A percentile compares a stretch with the other conserved stretches of the same genome.
These are phyloP conservation scores for Akanthomyces lecanii DNA, from an alignment of 2,329 filamentous ascomycete genomes.

Conservation along the genomic window DNA sequence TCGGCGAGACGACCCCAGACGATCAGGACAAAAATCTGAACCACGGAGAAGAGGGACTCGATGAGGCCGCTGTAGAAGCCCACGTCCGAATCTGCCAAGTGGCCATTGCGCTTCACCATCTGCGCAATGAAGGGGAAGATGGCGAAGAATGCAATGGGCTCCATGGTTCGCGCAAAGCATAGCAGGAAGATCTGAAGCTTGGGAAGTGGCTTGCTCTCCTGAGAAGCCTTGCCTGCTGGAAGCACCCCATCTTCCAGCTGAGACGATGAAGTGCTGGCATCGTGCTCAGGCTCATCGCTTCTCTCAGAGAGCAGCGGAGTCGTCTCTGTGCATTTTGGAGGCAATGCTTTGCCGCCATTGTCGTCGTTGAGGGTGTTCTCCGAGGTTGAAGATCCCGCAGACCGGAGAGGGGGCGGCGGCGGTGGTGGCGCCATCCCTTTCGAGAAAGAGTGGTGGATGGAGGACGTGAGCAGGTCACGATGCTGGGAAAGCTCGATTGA, in stretches of 20 bases:
- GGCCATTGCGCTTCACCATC: constrained; percentile 67
- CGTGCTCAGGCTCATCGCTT: background rate
- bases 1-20: constrained; percentile 63
- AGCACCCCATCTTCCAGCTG: background rate
- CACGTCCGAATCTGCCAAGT: constrained; percentile 58
- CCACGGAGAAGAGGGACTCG: constrained; percentile 67
- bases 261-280: background rate
- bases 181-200: constrained; percentile 63
- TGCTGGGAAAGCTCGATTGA: background rate
- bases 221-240: background rate
- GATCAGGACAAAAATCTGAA: constrained; percentile 73
- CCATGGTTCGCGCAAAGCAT: constrained; percentile 67
- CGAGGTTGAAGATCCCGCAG: background rate
- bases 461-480: background rate
- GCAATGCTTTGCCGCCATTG: background rate
- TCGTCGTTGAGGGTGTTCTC: background rate
- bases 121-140: constrained; percentile 78
- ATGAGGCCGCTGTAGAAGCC: constrained; percentile 79
- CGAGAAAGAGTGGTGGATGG: background rate
- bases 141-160: constrained; percentile 75
- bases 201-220: constrained; percentile 44
- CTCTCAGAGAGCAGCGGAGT: background rate
- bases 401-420: background rate
- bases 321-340: background rate
- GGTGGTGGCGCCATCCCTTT: too few relatives aligned